Conservation (phyloP, 768 basidiomycete species). For the Omphalotus guepiniiformis region DNA sequence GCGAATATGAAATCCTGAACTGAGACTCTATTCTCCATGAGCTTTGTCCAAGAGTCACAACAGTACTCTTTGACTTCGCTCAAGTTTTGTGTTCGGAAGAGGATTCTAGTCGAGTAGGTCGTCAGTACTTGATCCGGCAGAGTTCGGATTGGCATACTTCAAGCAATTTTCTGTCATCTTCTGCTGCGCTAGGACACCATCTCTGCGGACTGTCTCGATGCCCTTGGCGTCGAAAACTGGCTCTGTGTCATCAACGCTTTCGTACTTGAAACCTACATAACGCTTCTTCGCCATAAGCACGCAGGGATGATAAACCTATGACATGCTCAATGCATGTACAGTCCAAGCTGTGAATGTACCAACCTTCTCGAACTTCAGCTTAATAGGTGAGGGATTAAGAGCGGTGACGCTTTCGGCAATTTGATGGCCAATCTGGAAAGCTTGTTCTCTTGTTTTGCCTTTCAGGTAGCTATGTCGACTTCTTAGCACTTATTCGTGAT, state of each 20-base stretch:
- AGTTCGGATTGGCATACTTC: conserved; percentile 49
- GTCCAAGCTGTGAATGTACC: conserved; percentile 6
- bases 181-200: conserved; percentile 84
- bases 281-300: conserved; percentile 98
- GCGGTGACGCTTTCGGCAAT: conserved; percentile 87
- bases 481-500: background rate
- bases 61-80: conserved; percentile 89
- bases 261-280: conserved; percentile 97
- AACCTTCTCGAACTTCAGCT: conserved; percentile 98
- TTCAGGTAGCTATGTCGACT: conserved; percentile 52
- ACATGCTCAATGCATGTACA: background rate
- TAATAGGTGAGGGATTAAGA: conserved; percentile 85
- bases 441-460: conserved; percentile 90
- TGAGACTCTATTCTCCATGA: conserved; percentile 75
- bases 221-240: conserved; percentile 95
- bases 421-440: conserved; percentile 88
- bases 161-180: conserved; percentile 91
- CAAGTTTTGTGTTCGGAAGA: conserved; percentile 88
- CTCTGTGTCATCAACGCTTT: conserved; percentile 70
- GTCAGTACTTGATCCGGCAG: conserved; percentile 2
- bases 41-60: conserved; percentile 75
- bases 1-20: conserved; percentile 95
- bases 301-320: conserved; percentile 91
- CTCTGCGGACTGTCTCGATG: conserved; percentile 93
- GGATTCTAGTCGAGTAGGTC: conserved; percentile 47